Conservation (phyloP, 257 asterid species). For the Nicotiana undulata region DNA sequence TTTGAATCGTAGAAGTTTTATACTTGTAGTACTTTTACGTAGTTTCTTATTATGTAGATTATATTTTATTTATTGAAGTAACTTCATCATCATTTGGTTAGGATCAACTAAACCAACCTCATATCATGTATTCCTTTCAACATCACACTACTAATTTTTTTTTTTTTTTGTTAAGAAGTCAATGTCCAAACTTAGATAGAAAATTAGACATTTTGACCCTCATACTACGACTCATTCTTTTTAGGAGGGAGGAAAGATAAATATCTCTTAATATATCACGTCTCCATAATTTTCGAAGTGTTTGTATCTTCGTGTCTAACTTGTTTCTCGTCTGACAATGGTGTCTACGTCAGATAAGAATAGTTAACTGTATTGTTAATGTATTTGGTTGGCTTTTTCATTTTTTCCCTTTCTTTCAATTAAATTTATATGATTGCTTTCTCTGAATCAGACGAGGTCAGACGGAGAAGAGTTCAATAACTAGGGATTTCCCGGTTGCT, state of each 20-base stretch:
- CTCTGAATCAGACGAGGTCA: conserved; percentile 65
- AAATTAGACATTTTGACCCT: neutral
- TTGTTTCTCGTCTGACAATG: neutral
- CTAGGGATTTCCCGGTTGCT: conserved; percentile 78
- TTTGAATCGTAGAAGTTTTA: neutral
- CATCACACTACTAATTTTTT: too few species aligned
- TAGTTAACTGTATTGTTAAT: neutral
- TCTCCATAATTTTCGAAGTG: neutral
- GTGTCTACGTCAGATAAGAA: neutral
- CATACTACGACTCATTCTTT: neutral
- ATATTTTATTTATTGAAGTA: neutral
- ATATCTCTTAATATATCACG: neutral
- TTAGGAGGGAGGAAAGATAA: neutral
- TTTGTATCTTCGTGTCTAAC: neutral
- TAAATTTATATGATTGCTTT: neutral
- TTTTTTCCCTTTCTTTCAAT: neutral
- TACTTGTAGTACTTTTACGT: neutral
- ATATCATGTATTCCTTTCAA: neutral
- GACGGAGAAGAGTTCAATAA: conserved; percentile 74
- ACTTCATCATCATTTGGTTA: neutral
- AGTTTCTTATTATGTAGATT: neutral
- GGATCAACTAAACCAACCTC: neutral
- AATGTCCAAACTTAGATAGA: neutral
- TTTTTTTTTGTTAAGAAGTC: neutral
- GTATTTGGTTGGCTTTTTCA: neutral